Base-by-base conservation (phyloP, 1,139 yeast species). In the Lizanozyma gosingica region DNA sequence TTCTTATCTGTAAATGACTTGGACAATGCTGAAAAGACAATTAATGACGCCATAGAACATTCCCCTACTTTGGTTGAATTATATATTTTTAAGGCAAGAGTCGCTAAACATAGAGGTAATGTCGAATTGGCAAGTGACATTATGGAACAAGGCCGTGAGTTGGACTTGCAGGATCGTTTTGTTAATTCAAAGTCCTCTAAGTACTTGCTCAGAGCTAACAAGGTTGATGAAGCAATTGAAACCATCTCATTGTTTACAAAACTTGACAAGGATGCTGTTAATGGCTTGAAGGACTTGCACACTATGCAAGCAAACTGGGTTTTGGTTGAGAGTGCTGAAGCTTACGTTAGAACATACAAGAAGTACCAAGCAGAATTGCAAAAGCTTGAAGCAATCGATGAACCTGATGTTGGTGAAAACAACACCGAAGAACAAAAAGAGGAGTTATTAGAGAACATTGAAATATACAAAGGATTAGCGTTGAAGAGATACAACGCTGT, bases 231-330 rank as follows among this genome's bases (percentile, higher is more conserved):
- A 47, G 97, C 96, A 2, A 74, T 84, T 36, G 80, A 77, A 43
- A 65, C 78, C 34, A 81, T 86, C 34, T 80, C 94, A 2, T 62
- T 87, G 42, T 92, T 92, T 66, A 87, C 97, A 29, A 83, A 84
- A 55, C 76, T 84, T 51, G 97, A 92, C 41, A 78, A 72, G 16
- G 77, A 74, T 17, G 72, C 81, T 3, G 74, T 77, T 4, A 84
- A 85, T 50, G 97, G 97, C 4, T 77, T 94, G 39, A 82, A 80
- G 50, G 97, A 92, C 57, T 68, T 92, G 51, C 95, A 85, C 55
- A 71, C 76, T 35, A 85, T 94, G 83, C 97, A 92, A 63, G 92
- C 84, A n/a, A 74, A 80, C 45, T 88, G 97, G 95, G 86, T 87
- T 44, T 64, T 94, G 47, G 64, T 76, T 34, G 97, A 87, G 56